Percentiles rank a stretch among this genome's conserved stretches.
Conservation (phyloP, 225 moss, liverwort and hornwort genomes). For the Climacium dendroides region DNA sequence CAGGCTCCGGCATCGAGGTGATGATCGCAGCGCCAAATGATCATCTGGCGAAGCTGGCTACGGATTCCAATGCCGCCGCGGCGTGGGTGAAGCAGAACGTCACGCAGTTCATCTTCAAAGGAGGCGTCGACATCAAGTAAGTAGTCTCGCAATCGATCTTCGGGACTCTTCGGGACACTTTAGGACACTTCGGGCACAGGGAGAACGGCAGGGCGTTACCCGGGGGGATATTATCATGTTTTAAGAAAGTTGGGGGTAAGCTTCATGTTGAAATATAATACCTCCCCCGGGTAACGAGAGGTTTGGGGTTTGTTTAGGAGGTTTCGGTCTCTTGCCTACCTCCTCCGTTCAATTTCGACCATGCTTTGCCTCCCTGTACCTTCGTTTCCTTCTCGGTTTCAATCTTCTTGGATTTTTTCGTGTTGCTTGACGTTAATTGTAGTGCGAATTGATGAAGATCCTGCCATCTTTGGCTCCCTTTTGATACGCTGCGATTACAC, state of each 20-base stretch:
- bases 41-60: slow-evolving; percentile 26
- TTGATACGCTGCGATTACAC: neutral
- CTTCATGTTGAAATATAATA: no score
- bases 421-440: neutral
- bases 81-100: slow-evolving; percentile 81
- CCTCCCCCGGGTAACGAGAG: no score
- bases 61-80: slow-evolving; percentile 23
- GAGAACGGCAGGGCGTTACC: no score
- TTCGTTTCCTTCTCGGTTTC: no score
- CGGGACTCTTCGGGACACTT: neutral
- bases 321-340: no score
- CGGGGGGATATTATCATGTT: no score
- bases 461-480: neutral
- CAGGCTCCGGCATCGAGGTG: slow-evolving; percentile 54
- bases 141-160: neutral
- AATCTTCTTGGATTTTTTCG: no score
- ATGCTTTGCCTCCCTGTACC: neutral
- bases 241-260: no score
- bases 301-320: neutral
- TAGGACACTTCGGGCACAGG: no score
- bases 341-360: neutral
- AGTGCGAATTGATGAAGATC: neutral
- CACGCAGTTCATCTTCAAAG: slow-evolving; percentile 40
- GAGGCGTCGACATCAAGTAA: slow-evolving; percentile 79
- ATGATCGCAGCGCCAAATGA: slow-evolving; percentile 91